phyloP scores from a whole-genome alignment of 2,329 filamentous ascomycete genomes.

The Shiraia sp. region DNA sequence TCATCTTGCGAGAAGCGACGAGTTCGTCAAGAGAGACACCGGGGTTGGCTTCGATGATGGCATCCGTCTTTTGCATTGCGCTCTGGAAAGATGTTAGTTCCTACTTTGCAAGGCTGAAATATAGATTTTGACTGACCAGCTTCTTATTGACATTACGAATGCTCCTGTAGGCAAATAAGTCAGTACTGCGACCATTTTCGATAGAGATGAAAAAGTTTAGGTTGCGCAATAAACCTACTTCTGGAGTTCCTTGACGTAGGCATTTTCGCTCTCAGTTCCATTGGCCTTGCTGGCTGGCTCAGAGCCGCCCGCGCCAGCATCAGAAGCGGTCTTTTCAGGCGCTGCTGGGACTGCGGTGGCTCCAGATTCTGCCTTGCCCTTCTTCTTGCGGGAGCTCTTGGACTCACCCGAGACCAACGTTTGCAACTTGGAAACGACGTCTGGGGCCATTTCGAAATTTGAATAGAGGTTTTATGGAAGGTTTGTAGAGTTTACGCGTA shows the following conservation, averaged over 20 bases:
- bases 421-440: conserved; percentile 66
- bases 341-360: conserved; percentile 49
- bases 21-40: conserved; percentile 74
- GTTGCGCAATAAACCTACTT: too few relatives aligned
- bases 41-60: conserved; percentile 69
- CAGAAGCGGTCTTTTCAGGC: conserved; percentile 39
- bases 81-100: conserved; percentile 52
- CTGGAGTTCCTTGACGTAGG: conserved; percentile 84
- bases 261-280: conserved; percentile 70
- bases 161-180: conserved; percentile 59
- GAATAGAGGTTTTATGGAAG: conserved; percentile 9
- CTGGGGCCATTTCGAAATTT: conserved; percentile 49
- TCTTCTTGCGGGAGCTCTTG: conserved; percentile 59
- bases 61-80: conserved; percentile 73
- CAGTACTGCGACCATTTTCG: too few relatives aligned
- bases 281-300: conserved; percentile 51
- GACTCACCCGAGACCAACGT: conserved; percentile 61
- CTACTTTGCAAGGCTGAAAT: conserved; percentile 4
- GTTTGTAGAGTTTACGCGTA: conserved; percentile 18
- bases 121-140: conserved; percentile 65
- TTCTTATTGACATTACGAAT: conserved; percentile 95
- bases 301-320: conserved; percentile 34
- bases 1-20: conserved; percentile 73
- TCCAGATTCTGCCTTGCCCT: conserved; percentile 48
- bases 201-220: too few relatives aligned